Base-by-base conservation (phyloP, 2,329 filamentous ascomycete species). In the Fusarium austroafricanum region DNA sequence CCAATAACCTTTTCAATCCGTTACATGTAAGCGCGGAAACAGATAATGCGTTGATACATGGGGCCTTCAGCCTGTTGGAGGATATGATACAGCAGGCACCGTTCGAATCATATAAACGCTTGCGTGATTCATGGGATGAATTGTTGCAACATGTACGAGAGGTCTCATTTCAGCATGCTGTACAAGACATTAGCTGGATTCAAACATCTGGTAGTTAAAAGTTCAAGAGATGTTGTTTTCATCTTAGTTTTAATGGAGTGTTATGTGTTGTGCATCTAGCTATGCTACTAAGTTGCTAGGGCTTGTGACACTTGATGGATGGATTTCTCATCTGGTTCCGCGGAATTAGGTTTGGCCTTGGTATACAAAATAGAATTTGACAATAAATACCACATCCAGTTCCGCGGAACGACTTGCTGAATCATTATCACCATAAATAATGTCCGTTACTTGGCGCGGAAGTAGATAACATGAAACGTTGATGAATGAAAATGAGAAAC, bases 1-100 rank as follows among this genome's bases (percentile, higher is more conserved):
- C 58, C 7, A 61, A 61, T 2, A 46, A 3, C 6, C 38, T 61
- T 0, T 61, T 61, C 20, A 44, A 45, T 10, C 55, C 55, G 7
- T 29, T 10, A 11, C 38, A 61, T 5, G 15, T 5, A 10, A 29
- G 12, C 2, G 2, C 10, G 11, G 45, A 53, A 2, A 10, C 20
- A 0, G 58, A 61, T 9, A 20, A 35, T 12, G 17, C 6, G 3
- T 15, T 61, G 21, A 26, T 40, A 2, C 14, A 12, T 2, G 18
- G 26, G 6, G 47, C 58, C 0, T 39, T 45, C 2, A 29, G 4
- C 0, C 52, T 61, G 2, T 17, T 61, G 4, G 28, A 20, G 2
- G 28, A 60, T 1, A 60, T 60, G 3, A 18, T 59, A 10, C 12
- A 29, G 0, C 38, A 61, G 11, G 55, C 21, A 4, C 55, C 55